Conservation (phyloP, 768 basidiomycete species). For the Tricholoma hemisulphureum region DNA sequence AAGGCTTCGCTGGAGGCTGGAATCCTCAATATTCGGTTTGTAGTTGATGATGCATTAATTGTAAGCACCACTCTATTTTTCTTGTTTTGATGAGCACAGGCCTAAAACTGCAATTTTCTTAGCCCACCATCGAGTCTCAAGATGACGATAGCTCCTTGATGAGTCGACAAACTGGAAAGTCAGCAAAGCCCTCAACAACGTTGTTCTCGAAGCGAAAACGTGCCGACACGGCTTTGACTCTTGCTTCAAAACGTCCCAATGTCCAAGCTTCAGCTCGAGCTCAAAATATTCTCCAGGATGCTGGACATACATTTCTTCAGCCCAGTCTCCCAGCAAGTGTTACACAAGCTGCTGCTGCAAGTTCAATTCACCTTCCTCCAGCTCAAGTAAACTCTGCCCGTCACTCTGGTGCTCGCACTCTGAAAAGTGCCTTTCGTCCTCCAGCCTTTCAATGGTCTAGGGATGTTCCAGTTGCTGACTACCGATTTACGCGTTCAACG, state of each 20-base stretch:
- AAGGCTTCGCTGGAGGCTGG: background rate
- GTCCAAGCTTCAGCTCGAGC: background rate
- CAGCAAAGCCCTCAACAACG: background rate
- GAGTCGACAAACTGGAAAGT: background rate
- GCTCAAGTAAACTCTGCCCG: background rate
- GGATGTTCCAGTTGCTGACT: background rate
- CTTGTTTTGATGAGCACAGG: background rate
- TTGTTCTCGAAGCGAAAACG: background rate
- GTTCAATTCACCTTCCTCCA: background rate
- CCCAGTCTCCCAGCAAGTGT: background rate
- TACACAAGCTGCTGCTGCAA: background rate
- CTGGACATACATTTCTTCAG: background rate
- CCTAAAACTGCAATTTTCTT: background rate
- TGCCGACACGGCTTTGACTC: background rate
- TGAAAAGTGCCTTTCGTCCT: background rate
- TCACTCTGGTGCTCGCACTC: background rate
- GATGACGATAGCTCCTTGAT: background rate
- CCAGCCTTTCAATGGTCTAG: background rate
- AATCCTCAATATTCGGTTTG: no score
- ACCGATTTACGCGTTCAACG: background rate
- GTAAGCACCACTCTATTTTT: background rate
- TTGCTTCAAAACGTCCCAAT: background rate
- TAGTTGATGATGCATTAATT: conserved; percentile 1
- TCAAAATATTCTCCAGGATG: background rate
- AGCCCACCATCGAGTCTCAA: background rate